phyloP scores from a whole-genome alignment of 2,329 filamentous ascomycete genomes.

The Hypoxylon sp. region DNA sequence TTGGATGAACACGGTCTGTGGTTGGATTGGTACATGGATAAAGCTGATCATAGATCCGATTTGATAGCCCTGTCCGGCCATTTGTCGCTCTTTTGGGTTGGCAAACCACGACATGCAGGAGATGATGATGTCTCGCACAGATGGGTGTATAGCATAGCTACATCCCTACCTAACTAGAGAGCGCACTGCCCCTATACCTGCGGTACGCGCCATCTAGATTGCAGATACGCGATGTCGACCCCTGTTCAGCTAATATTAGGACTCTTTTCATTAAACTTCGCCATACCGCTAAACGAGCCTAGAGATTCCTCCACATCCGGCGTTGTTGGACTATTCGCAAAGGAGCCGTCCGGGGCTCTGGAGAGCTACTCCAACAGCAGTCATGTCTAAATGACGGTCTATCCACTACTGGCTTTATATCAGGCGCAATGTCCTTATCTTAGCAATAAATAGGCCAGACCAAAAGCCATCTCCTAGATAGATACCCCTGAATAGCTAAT shows the following conservation, averaged over 20 bases:
- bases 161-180: conserved; percentile 16
- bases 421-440: conserved; percentile 4
- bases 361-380: neutral
- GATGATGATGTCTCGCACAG: conserved; percentile 45
- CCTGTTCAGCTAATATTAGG: conserved; percentile 26
- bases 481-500: conserved; percentile 5
- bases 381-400: neutral
- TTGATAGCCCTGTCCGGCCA: conserved; percentile 33
- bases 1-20: conserved; percentile 30
- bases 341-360: neutral
- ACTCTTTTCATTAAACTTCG: conserved; percentile 13
- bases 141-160: conserved; percentile 31
- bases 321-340: neutral
- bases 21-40: conserved; percentile 32
- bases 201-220: conserved; percentile 43
- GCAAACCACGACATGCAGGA: conserved; percentile 44
- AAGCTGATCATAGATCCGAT: conserved; percentile 42
- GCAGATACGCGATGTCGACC: conserved; percentile 44
- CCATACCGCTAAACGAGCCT: conserved; percentile 20
- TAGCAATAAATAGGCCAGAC: conserved; percentile 25
- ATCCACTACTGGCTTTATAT: neutral
- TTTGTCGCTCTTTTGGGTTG: conserved; percentile 25
- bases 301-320: conserved; percentile 6
- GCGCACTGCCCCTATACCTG: conserved; percentile 29
- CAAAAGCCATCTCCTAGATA: conserved; percentile 9